Evolutionary conservation across 78 protist species (phyloP).

Genomic region (Mastigamoeba balamuthi): DNA sequence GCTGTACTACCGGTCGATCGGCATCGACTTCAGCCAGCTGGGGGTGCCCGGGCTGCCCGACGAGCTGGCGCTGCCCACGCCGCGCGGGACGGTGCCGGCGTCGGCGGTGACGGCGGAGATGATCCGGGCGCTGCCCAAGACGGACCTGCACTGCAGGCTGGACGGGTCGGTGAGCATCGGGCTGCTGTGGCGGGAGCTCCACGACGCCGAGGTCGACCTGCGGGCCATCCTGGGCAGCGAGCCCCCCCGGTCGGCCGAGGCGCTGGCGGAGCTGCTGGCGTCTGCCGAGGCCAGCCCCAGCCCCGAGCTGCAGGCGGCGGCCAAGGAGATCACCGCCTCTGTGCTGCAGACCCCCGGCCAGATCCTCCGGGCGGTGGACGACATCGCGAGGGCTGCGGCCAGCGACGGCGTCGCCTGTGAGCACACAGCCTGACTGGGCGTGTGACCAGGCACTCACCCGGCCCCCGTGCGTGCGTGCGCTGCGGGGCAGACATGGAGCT

Average conservation of each 20-base stretch:
- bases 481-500: constrained; percentile 16
- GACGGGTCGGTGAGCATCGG: constrained; percentile 52
- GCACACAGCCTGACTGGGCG: background rate
- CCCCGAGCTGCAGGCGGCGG: background rate
- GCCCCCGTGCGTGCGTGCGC: too few relatives aligned
- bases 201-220: background rate
- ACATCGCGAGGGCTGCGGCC: constrained; percentile 21
- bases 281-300: too few relatives aligned
- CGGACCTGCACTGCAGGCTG: constrained; percentile 53
- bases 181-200: constrained; percentile 42
- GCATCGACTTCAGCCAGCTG: constrained; percentile 7
- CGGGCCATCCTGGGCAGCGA: background rate
- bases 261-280: too few relatives aligned
- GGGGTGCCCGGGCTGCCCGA: background rate
- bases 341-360: constrained; percentile 46
- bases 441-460: too few relatives aligned
- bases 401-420: constrained; percentile 22
- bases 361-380: constrained; percentile 41
- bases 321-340: constrained; percentile 6
- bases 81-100: background rate
- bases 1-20: constrained; percentile 17
- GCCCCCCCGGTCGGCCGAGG: too few relatives aligned
- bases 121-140: constrained; percentile 31
- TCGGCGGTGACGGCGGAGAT: constrained; percentile 41
- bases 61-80: background rate